Percentiles rank a stretch among this genome's conserved stretches.
Conservation (phyloP, 2,329 filamentous ascomycete species). For the Clonostachys sp. region DNA sequence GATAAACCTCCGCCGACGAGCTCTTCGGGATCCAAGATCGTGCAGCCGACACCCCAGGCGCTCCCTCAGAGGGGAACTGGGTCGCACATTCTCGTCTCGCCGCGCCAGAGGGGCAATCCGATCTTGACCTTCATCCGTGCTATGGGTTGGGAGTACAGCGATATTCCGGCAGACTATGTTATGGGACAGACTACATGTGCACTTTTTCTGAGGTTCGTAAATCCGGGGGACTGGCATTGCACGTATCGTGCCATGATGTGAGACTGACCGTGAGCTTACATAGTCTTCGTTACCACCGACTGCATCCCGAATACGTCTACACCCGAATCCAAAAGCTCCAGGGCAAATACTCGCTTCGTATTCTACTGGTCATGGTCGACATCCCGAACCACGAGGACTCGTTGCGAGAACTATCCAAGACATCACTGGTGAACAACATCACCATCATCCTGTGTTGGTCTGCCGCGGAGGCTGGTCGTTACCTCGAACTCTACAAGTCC, state of each 20-base stretch:
- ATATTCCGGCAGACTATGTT: constrained; percentile 93
- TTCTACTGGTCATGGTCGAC: constrained; percentile 89
- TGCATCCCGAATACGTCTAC: constrained; percentile 98
- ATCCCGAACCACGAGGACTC: constrained; percentile 91
- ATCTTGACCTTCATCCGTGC: constrained; percentile 78
- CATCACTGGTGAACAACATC: constrained; percentile 85
- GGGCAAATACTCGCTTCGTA: constrained; percentile 79
- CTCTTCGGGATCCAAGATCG: constrained; percentile 47
- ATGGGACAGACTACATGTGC: constrained; percentile 84
- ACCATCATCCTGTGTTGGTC: constrained; percentile 94
- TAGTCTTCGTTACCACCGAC: constrained; percentile 88
- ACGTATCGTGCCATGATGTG: neutral
- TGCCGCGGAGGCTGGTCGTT: constrained; percentile 86
- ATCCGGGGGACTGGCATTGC: too few species aligned
- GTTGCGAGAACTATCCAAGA: constrained; percentile 86
- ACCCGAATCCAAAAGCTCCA: constrained; percentile 81
- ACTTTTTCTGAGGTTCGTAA: constrained; percentile 67
- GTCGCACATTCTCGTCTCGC: constrained; percentile 83
- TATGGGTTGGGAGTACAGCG: constrained; percentile 92
- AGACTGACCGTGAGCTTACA: constrained; percentile 1
- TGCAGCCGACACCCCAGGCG: constrained; percentile 87
- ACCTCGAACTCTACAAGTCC: constrained; percentile 91
- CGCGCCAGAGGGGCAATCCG: constrained; percentile 91
- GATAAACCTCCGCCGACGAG: constrained; percentile 35
- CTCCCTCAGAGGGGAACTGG: constrained; percentile 61